A percentile compares a stretch with the other conserved stretches of the same genome.
Evolutionary conservation across 2,329 filamentous ascomycete species (phyloP).

Genomic region (Cladophialophora exuberans): DNA sequence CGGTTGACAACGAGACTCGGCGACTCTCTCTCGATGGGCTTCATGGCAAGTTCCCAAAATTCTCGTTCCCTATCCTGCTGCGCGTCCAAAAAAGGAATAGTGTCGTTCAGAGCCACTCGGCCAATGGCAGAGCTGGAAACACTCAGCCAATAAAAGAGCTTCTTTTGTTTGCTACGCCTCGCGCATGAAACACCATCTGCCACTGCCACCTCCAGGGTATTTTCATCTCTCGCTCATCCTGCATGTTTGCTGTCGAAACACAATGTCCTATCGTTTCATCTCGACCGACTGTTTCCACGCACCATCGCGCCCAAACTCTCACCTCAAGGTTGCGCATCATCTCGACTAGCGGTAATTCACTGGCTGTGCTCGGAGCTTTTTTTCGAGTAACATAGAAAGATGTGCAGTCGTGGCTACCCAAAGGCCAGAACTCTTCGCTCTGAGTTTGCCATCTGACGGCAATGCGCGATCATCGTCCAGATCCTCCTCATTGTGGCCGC

Average conservation of each 20-base stretch:
- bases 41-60: conserved; percentile 7
- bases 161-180: conserved; percentile 16
- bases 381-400: conserved; percentile 8
- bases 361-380: conserved; percentile 30
- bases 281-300: conserved; percentile 10
- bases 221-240: conserved; percentile 1
- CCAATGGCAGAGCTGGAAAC: background rate
- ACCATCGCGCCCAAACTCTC: conserved; percentile 13
- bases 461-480: conserved; percentile 10
- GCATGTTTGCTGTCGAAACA: conserved; percentile 14
- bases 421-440: conserved; percentile 9
- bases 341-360: conserved; percentile 24
- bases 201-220: conserved; percentile 18
- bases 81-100: conserved; percentile 18
- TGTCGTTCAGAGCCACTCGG: background rate
- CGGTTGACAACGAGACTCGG: conserved; percentile 13
- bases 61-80: conserved; percentile 7
- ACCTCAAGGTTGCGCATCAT: conserved; percentile 20
- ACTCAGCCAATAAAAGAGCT: conserved; percentile 22
- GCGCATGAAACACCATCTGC: conserved; percentile 27
- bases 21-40: background rate
- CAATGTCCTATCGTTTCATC: conserved; percentile 26
- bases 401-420: conserved; percentile 10
- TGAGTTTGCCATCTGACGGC: conserved; percentile 3
- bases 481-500: background rate